A percentile compares a stretch with the other conserved stretches of the same genome.
Evolutionary conservation across 2,329 filamentous ascomycete species (phyloP).

Genomic region (Aspergillus hiratsukae): DNA sequence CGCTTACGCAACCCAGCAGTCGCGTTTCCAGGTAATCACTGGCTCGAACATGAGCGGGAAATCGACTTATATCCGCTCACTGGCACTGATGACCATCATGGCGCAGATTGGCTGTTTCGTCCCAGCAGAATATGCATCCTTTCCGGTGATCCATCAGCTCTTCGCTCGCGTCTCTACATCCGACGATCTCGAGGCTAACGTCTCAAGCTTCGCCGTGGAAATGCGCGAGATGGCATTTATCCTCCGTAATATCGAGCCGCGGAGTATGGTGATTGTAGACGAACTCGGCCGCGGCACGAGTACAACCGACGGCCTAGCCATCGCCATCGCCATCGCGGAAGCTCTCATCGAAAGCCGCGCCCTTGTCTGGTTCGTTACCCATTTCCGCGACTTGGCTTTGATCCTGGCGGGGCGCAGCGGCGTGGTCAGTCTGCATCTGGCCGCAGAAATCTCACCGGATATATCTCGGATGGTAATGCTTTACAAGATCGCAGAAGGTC

Average conservation of each 20-base stretch:
- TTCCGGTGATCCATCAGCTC: slow-evolving; percentile 74
- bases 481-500: slow-evolving; percentile 74
- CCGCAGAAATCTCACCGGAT: slow-evolving; percentile 59
- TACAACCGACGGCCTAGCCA: slow-evolving; percentile 79
- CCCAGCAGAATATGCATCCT: slow-evolving; percentile 75
- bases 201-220: slow-evolving; percentile 89
- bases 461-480: slow-evolving; percentile 74
- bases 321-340: slow-evolving; percentile 86
- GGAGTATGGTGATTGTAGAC: slow-evolving; percentile 79
- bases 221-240: slow-evolving; percentile 98
- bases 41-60: slow-evolving; percentile 99
- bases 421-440: slow-evolving; percentile 77
- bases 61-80: slow-evolving; percentile 84
- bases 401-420: slow-evolving; percentile 71
- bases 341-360: slow-evolving; percentile 74
- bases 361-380: slow-evolving; percentile 88
- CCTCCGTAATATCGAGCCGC: slow-evolving; percentile 70
- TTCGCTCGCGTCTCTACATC: slow-evolving; percentile 86
- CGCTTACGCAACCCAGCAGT: slow-evolving; percentile 74
- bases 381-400: slow-evolving; percentile 77
- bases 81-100: slow-evolving; percentile 85
- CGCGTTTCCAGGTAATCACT: slow-evolving; percentile 87
- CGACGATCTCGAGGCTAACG: slow-evolving; percentile 82
- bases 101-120: slow-evolving; percentile 90
- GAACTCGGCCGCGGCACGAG: slow-evolving; percentile 90